Percentiles rank a stretch among this genome's conserved stretches.
Evolutionary conservation across 2,329 filamentous ascomycete species (phyloP).

Genomic region (Botryotinia globosa): DNA sequence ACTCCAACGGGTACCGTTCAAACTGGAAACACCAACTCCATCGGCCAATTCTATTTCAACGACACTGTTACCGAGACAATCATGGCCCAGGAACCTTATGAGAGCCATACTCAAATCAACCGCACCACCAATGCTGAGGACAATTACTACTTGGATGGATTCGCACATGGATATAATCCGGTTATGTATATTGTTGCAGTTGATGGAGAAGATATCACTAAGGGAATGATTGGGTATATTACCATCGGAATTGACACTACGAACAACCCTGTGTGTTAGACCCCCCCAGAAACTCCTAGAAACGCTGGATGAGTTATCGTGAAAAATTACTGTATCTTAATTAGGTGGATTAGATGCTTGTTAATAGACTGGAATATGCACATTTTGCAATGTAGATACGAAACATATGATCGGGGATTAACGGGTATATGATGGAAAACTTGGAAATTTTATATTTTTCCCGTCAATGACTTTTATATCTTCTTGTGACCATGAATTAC

Average conservation of each 20-base stretch:
- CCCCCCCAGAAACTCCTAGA: background rate
- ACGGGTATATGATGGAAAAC: background rate
- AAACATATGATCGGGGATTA: background rate
- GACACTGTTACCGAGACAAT: constrained; percentile 53
- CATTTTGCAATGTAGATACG: background rate
- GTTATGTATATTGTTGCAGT: constrained; percentile 37
- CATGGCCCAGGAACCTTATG: constrained; percentile 48
- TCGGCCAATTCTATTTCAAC: constrained; percentile 65
- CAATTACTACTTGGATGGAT: constrained; percentile 8
- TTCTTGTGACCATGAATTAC: no score
- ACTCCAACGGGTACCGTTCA: constrained; percentile 47
- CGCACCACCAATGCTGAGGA: constrained; percentile 38
- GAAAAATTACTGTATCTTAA: background rate
- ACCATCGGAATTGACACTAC: constrained; percentile 37
- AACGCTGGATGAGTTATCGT: background rate
- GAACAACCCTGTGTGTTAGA: background rate
- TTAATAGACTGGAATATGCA: background rate
- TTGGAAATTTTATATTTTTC: background rate
- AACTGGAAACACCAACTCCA: constrained; percentile 47
- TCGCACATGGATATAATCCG: constrained; percentile 36
- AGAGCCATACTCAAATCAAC: constrained; percentile 45
- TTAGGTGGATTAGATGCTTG: background rate
- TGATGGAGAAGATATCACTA: constrained; percentile 39
- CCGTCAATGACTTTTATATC: background rate
- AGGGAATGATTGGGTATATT: constrained; percentile 41